Conservation (phyloP, 1,284 basidiomycete genomes). For the Ceratobasidium sp. region DNA sequence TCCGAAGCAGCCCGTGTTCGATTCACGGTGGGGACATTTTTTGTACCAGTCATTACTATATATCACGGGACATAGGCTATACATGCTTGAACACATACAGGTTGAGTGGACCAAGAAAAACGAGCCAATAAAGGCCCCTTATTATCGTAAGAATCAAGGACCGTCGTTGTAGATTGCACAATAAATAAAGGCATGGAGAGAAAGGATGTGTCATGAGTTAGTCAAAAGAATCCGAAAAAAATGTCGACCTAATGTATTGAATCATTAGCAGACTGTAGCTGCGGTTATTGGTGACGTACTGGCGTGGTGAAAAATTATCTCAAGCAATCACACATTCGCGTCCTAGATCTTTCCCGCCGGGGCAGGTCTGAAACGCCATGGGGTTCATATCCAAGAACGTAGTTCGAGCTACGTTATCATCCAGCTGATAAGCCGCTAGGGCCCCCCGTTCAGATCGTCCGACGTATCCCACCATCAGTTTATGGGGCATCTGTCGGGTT, state of each 20-base stretch:
- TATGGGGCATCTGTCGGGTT: slow-evolving; percentile 28
- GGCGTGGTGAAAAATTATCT: background rate
- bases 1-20: slow-evolving; percentile 33
- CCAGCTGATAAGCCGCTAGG: slow-evolving; percentile 24
- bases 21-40: slow-evolving; percentile 34
- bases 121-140: background rate
- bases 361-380: slow-evolving; percentile 19
- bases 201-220: background rate
- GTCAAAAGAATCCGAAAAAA: background rate
- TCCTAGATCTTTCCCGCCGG: slow-evolving; percentile 7
- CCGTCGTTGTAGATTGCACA: slow-evolving; percentile 15
- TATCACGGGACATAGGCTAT: no score
- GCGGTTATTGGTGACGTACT: background rate
- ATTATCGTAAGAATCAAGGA: slow-evolving; percentile 3
- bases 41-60: background rate
- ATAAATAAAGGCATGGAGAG: slow-evolving; percentile 16
- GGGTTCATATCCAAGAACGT: slow-evolving; percentile 34
- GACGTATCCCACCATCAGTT: slow-evolving; percentile 34
- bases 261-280: background rate
- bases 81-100: no score
- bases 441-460: slow-evolving; percentile 22
- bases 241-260: background rate
- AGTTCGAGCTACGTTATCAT: slow-evolving; percentile 27
- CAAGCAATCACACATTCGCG: slow-evolving; percentile 33
- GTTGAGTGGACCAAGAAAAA: no score